Evolutionary conservation across 768 basidiomycete genomes (phyloP), one percentile per base, ranked within the genome.

Genomic region (Tricholoma saponaceum): DNA sequence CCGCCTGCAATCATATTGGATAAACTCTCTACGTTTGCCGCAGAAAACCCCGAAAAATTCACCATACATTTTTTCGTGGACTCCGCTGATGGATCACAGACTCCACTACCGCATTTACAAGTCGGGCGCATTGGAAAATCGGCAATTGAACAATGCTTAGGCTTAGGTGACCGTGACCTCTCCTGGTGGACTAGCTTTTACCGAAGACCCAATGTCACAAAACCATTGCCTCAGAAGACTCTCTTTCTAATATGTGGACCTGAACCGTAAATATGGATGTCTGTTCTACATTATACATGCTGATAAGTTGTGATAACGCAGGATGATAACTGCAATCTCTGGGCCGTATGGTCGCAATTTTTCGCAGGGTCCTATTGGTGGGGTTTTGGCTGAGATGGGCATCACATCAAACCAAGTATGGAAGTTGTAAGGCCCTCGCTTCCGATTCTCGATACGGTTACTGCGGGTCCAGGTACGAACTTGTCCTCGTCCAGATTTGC

Each of bases 211-310:
- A 54, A 61, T 39, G 53, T 62, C 26, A 30, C 66, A 20, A 61
- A 62, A 37, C 60, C 60, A 16, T 51, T 60, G 28, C 60, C 63
- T 51, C 70, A 70, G 54, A 81, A 76, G 62, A 82, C 74, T 46
- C 71, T 93, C 56, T 87, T 93, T 66, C 70, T 94, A 12, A 82
- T 94, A 3, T 94, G 89, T 70, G 92, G 92, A 25, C 92, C 92
- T n/a, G 88, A 92, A 59, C 78, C 79, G 92, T 92, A 69, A 65
- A 86, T 70, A 23, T 56, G 54, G 55, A 18, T 35, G 61, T 33
- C 41, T 7, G 28, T 7, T 46, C 28, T 25, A 20, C 20, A 49
- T 58, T 58, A 30, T 35, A 5, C 18, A 25, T 50, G 10, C 4
- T 1, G 22, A 52, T 37, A 43, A 33, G 26, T 59, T 39, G 56